Conservation (phyloP, 768 basidiomycete genomes). For the Podaxis sp. region DNA sequence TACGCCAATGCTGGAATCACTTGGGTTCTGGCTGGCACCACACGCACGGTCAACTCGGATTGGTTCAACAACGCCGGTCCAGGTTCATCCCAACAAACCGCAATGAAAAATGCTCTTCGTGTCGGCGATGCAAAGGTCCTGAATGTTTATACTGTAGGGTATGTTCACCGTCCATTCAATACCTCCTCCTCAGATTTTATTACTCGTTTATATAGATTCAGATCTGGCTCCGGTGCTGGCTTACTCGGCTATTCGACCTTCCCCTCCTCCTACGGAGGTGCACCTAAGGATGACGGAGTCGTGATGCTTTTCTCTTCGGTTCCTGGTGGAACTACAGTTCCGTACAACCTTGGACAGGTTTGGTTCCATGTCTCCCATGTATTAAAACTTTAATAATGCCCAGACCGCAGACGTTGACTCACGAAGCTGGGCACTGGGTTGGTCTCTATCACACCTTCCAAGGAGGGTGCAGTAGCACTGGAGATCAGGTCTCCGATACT, state of each 20-base stretch:
- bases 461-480: slow-evolving; percentile 34
- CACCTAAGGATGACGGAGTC: slow-evolving; percentile 38
- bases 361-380: too few species aligned
- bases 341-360: slow-evolving; percentile 31
- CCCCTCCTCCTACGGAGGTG: slow-evolving; percentile 29
- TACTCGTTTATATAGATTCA: slow-evolving; percentile 22
- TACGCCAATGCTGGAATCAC: slow-evolving; percentile 32
- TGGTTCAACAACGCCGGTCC: slow-evolving; percentile 40
- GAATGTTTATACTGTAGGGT: slow-evolving; percentile 42
- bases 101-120: slow-evolving; percentile 37
- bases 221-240: slow-evolving; percentile 26
- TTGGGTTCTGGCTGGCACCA: slow-evolving; percentile 31
- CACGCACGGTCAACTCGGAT: slow-evolving; percentile 31
- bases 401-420: slow-evolving; percentile 32
- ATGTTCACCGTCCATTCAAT: slow-evolving; percentile 10
- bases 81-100: slow-evolving; percentile 32
- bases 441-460: slow-evolving; percentile 47
- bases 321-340: slow-evolving; percentile 30
- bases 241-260: slow-evolving; percentile 45
- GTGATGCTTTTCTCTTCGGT: slow-evolving; percentile 28
- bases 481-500: slow-evolving; percentile 38
- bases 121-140: slow-evolving; percentile 33
- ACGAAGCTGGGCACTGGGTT: slow-evolving; percentile 48
- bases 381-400: too few species aligned
- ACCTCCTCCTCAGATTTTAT: background rate